Base-by-base conservation (phyloP, 2,329 filamentous ascomycete species). In the Trichoderma arundinaceum region DNA sequence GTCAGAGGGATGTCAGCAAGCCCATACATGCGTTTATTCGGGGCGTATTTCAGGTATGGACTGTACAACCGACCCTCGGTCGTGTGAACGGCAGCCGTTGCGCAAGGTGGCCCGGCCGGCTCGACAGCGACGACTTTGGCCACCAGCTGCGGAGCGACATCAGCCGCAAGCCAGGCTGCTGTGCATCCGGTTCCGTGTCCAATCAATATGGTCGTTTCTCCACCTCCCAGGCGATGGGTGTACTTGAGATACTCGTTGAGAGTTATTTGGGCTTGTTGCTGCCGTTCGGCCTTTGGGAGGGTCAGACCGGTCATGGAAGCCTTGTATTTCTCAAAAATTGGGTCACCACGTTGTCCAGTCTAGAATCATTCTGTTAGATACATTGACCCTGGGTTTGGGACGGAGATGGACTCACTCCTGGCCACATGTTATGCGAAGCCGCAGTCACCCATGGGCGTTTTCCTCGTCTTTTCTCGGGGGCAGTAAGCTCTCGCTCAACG, bases 51-150 rank as follows among this genome's bases (percentile, higher is more conserved):
- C 8, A 76, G 68, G 33, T 67, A 71, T 2, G 70, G 62, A 2
- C 60, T 71, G 61, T 71, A 75, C 2, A 43, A 35, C 4, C 70
- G 69, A 12, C 32, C 28, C 1, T 7, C 60, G 9, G 13, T 43
- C 28, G 7, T 41, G 7, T 57, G 67, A 0, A 62, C 41, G 10
- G 61, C 58, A 1, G 69, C 67, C 1, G 60, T 70, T 10, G 75
- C 76, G 69, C 83, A 86, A 0, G 84, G 84, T 1, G 85, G 84
- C 0, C 85, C 85, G 4, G 76, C 72, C 0, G 85, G 85, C 69
- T 88, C 86, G 12, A 88, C 67, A 0, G 80, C 77, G 1, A 88
- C 73, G 19, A 86, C 78, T 0, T 75, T 80, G 19, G 78, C 79
- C 1, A 87, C 80, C 0, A 82, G 74, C 0, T 79, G 69, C 0